Evolutionary conservation across 495 filamentous ascomycete genomes (phyloP), one percentile per base, ranked within the genome.

Genomic region (Annulohypoxylon stygium): DNA sequence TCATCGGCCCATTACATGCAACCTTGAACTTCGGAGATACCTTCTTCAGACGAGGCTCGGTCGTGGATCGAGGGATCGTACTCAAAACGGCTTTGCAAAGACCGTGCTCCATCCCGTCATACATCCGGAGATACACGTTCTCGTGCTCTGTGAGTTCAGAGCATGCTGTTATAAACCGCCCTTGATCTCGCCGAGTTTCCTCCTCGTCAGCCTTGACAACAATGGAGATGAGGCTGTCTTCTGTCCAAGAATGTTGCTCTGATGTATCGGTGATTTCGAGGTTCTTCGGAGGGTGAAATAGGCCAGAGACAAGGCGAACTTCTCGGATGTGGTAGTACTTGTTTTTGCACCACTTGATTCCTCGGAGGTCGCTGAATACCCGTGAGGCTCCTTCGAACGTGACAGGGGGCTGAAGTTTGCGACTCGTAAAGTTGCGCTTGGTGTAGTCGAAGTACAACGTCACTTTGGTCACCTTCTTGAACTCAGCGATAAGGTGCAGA

Each of bases 21-120:
- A 30, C 0, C 55, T 61, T 67, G 36, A 67, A 48, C 12, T 43
- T 39, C 9, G 5, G 14, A n/a, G 64, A 67, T 7, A 36, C 14
- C 33, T 8, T 37, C 33, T 58, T 37, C 33, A 37, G 30, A 37
- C 54, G 18, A 8, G n/a, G 18, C 3, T 26, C 54, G 14, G 18
- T 18, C 1, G 4, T 1, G n/a, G 33, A 26, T n/a, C 23, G n/a
- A 4, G 18, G 30, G 1, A 57, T 5, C 2, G 2, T 2, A 2
- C 36, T 10, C 9, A 39, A 39, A 2, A 7, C 36, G 3, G 5
- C 5, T 30, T 30, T 30, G 36, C 36, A 10, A 39, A 11, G 7
- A 7, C 36, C 36, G 11, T 7, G 8, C 11, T 39, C 9, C 8
- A 30, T 30, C 30, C 5, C 0, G 30, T 39, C 11, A 11, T 2